Evolutionary conservation across 2,329 filamentous ascomycete species (phyloP).

Genomic region (Pyricularia pennisetigena): DNA sequence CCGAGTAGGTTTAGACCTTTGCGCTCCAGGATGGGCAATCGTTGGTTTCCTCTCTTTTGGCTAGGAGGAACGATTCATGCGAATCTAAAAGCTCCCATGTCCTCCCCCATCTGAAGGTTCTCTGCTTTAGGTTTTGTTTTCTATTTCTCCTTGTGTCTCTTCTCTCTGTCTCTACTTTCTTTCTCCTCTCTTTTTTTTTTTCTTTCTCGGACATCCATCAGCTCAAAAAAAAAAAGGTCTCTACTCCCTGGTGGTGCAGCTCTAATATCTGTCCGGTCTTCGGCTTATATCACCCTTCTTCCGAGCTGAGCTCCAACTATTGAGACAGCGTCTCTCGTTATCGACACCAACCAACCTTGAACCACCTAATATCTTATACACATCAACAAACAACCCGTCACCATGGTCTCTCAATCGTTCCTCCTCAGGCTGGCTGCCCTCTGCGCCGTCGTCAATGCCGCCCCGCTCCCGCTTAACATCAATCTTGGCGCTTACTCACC

Average conservation of each 20-base stretch:
- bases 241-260: conserved; percentile 1
- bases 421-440: conserved; percentile 6
- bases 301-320: background rate
- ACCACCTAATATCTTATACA: background rate
- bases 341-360: background rate
- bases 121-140: background rate
- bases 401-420: conserved; percentile 2
- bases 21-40: background rate
- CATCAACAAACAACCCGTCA: background rate
- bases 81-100: background rate
- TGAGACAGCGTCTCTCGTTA: background rate
- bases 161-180: background rate
- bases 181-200: background rate
- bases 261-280: background rate
- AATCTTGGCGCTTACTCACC: conserved; percentile 34
- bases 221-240: background rate
- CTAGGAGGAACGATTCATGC: background rate
- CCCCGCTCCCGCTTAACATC: conserved; percentile 18
- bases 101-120: background rate
- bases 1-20: background rate
- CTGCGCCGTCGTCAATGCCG: conserved; percentile 7
- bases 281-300: background rate
- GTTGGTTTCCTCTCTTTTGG: background rate
- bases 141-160: background rate
- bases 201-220: background rate